Conservation (phyloP, 2,329 filamentous ascomycete species). For the Gaeumannomyces sp. region DNA sequence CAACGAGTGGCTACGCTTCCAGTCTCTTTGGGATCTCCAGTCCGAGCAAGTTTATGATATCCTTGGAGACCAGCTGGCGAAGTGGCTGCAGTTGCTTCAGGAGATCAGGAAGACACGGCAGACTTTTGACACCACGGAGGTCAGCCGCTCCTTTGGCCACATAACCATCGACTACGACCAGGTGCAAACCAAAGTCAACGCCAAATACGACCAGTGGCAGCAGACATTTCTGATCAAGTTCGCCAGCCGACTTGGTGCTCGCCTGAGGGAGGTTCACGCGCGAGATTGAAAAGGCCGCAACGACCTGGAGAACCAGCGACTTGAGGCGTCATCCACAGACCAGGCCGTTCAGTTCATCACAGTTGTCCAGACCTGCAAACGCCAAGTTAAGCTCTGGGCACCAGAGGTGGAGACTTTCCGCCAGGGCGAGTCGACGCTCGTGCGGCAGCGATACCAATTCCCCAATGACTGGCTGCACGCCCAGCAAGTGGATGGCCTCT, state of each 20-base stretch:
- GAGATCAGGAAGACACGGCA: constrained; percentile 93
- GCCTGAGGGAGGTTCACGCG: constrained; percentile 89
- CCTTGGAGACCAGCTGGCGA: constrained; percentile 81
- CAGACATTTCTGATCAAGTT: constrained; percentile 97
- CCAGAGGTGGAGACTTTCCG: constrained; percentile 95
- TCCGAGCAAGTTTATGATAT: constrained; percentile 92
- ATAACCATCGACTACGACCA: constrained; percentile 97
- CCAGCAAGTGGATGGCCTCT: constrained; percentile 93
- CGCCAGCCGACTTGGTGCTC: constrained; percentile 76
- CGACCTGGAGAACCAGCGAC: constrained; percentile 83
- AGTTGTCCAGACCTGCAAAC: constrained; percentile 91
- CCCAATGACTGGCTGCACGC: constrained; percentile 91
- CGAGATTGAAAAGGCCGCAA: constrained; percentile 87
- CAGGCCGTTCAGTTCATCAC: constrained; percentile 98
- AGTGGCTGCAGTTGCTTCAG: constrained; percentile 93
- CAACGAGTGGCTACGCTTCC: constrained; percentile 97
- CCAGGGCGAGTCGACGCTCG: constrained; percentile 87
- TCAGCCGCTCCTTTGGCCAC: constrained; percentile 87
- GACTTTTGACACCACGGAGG: constrained; percentile 96
- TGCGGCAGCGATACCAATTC: constrained; percentile 89
- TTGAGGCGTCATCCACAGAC: constrained; percentile 91
- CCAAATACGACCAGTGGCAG: constrained; percentile 99
- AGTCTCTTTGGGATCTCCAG: constrained; percentile 96
- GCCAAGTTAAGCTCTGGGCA: constrained; percentile 88
- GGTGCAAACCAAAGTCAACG: constrained; percentile 96